Evolutionary conservation across 1,139 yeast species (phyloP).

Genomic region (Hyphopichia khmerensis): DNA sequence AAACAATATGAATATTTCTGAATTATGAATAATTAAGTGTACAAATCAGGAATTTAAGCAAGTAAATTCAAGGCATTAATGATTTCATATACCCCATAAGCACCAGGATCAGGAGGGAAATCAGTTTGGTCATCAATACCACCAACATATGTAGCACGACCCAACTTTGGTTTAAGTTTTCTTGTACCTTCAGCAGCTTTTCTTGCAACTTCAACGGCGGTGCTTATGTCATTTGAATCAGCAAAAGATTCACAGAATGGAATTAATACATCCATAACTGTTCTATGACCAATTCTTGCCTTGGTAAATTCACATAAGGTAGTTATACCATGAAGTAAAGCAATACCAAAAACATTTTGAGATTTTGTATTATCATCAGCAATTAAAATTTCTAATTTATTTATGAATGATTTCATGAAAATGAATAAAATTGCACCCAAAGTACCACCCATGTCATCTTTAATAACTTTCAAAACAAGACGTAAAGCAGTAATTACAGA

Average conservation of each 20-base stretch:
- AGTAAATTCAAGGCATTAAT: slow-evolving; percentile 15
- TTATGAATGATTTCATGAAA: slow-evolving; percentile 42
- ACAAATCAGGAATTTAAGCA: background rate
- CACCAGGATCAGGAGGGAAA: slow-evolving; percentile 49
- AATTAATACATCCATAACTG: slow-evolving; percentile 53
- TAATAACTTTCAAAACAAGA: slow-evolving; percentile 38
- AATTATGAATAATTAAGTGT: background rate
- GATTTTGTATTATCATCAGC: slow-evolving; percentile 8
- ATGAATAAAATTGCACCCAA: slow-evolving; percentile 50
- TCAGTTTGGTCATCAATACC: slow-evolving; percentile 20
- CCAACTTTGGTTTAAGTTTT: slow-evolving; percentile 39
- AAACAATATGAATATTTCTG: too few species aligned
- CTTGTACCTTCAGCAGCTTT: slow-evolving; percentile 43
- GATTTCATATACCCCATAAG: slow-evolving; percentile 28
- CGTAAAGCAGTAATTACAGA: slow-evolving; percentile 20
- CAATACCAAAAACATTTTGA: slow-evolving; percentile 21
- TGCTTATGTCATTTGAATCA: slow-evolving; percentile 20
- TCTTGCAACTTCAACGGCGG: slow-evolving; percentile 33
- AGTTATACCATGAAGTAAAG: slow-evolving; percentile 29
- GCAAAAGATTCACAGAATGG: slow-evolving; percentile 40
- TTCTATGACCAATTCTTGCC: slow-evolving; percentile 51
- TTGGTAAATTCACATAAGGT: slow-evolving; percentile 42
- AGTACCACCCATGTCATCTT: slow-evolving; percentile 57
- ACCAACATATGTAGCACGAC: slow-evolving; percentile 49
- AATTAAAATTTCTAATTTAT: slow-evolving; percentile 24